Percentiles rank a stretch among this genome's conserved stretches.
Conservation (phyloP, 179 eudicot species). For the Beta macrorhiza region DNA sequence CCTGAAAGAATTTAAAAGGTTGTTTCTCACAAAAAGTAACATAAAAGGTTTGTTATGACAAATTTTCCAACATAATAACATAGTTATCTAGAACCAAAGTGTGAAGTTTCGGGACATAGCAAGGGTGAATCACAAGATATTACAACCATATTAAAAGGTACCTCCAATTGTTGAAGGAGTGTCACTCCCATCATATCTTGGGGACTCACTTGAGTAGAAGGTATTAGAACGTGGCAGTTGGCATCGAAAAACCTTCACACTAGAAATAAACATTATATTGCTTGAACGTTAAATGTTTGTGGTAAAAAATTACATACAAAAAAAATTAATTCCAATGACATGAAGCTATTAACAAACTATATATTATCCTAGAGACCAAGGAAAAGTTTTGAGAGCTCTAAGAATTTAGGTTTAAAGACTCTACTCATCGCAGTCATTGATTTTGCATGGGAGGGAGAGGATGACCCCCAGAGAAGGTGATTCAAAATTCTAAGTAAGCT, state of each 20-base stretch:
- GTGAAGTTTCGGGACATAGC: background rate
- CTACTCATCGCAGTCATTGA: background rate
- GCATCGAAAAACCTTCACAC: conserved; percentile 86
- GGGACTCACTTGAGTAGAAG: conserved; percentile 60
- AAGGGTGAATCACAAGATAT: background rate
- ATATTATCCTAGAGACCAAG: background rate
- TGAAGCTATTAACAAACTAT: background rate
- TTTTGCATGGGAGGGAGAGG: background rate
- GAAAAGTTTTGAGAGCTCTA: background rate
- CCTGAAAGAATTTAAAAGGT: no score
- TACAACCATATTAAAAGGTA: conserved; percentile 24
- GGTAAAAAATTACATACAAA: background rate
- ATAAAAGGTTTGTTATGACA: no score
- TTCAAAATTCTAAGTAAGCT: background rate
- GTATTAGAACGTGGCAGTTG: conserved; percentile 61
- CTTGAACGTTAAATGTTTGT: conserved; percentile 14
- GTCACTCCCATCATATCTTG: conserved; percentile 57
- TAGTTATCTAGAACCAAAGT: background rate
- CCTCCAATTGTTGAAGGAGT: conserved; percentile 55
- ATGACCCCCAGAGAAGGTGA: background rate
- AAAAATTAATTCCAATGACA: background rate
- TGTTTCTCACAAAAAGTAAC: no score
- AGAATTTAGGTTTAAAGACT: background rate
- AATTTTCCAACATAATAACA: background rate
- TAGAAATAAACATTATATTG: conserved; percentile 24